Evolutionary conservation across 1,139 yeast species (phyloP).

Genomic region (Yamadazyma jaroonii): DNA sequence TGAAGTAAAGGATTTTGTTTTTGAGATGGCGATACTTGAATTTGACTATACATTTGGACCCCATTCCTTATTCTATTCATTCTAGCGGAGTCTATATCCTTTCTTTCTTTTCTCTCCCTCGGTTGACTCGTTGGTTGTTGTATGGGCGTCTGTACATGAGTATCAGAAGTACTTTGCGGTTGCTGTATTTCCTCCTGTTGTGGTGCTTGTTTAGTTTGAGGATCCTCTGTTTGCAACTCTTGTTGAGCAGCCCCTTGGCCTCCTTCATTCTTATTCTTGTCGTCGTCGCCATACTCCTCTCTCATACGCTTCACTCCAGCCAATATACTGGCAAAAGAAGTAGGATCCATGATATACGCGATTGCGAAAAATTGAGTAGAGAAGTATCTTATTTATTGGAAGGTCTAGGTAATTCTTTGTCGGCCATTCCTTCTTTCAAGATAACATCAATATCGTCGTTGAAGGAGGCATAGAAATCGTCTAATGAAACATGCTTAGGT

Average conservation of each 20-base stretch:
- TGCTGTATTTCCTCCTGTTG: no score
- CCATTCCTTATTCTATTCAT: conserved; percentile 3
- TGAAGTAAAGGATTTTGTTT: conserved; percentile 43
- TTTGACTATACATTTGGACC: conserved; percentile 21
- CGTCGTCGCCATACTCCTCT: conserved; percentile 23
- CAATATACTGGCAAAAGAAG: conserved; percentile 62
- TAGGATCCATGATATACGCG: conserved; percentile 31
- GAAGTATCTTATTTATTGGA: background rate
- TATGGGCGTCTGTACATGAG: no score
- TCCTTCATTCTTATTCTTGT: background rate
- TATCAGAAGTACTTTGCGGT: no score
- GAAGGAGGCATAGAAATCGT: conserved; percentile 18
- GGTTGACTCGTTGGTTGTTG: background rate
- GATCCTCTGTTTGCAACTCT: background rate
- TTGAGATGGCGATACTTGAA: conserved; percentile 32
- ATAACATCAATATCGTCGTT: conserved; percentile 13
- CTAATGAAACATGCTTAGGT: conserved; percentile 16
- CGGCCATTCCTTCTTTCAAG: conserved; percentile 7
- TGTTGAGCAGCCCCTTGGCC: background rate
- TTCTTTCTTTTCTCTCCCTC: background rate
- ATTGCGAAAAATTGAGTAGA: background rate
- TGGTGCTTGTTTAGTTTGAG: background rate
- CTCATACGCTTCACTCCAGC: conserved; percentile 59
- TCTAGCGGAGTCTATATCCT: background rate
- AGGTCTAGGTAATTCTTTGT: conserved; percentile 3